These are phyloP conservation scores for Brassica nigra DNA, from an alignment of 345 rosid genomes.

Conservation along the genomic window DNA sequence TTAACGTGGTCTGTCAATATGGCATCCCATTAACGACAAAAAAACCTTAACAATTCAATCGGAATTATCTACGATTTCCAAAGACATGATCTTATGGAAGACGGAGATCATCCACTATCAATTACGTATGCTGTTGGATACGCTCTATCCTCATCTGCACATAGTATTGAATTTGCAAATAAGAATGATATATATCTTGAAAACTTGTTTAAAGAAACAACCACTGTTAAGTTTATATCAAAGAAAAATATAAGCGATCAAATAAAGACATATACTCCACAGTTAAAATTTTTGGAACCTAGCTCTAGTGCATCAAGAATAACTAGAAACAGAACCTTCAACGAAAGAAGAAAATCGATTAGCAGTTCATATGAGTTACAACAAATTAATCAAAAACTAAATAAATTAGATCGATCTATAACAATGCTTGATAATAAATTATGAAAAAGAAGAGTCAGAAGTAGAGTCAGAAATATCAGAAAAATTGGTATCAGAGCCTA, in stretches of 20 bases:
- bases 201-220: not conserved
- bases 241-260: not conserved
- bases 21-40: not conserved
- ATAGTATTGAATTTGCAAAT: not conserved
- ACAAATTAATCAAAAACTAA: not conserved
- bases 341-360: not conserved
- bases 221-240: not conserved
- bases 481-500: too few relatives aligned
- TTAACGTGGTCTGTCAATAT: not conserved
- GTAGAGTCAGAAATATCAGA: not conserved
- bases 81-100: not conserved
- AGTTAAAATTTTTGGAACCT: not conserved
- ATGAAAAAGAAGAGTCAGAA: not conserved
- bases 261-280: not conserved
- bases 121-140: not conserved
- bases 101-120: not conserved
- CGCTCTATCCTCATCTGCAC: not conserved
- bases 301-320: not conserved
- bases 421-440: too few relatives aligned
- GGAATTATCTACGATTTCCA: not conserved
- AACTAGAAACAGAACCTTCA: not conserved
- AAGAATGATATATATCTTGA: not conserved
- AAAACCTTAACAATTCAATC: not conserved
- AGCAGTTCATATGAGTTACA: not conserved
- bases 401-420: not conserved